phyloP scores from a whole-genome alignment of 1,139 yeast species.

The Diutina sp. region DNA sequence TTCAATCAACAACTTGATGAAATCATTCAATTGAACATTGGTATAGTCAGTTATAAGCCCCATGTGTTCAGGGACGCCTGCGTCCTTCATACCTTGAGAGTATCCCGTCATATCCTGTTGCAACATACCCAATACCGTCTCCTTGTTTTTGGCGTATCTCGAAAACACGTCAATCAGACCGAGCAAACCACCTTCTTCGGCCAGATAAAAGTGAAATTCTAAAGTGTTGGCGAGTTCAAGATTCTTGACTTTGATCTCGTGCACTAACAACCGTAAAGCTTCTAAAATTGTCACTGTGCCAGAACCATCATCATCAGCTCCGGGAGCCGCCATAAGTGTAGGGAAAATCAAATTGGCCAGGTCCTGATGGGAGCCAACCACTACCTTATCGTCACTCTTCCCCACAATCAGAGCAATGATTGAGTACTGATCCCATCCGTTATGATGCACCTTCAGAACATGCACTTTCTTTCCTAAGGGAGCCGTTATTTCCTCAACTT shows the following conservation, averaged over 20 bases:
- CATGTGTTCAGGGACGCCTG: slow-evolving; percentile 54
- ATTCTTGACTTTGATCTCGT: slow-evolving; percentile 17
- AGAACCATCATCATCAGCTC: slow-evolving; percentile 92
- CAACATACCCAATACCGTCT: slow-evolving; percentile 64
- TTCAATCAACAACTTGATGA: slow-evolving; percentile 46
- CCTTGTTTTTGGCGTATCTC: slow-evolving; percentile 31
- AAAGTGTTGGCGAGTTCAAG: slow-evolving; percentile 57
- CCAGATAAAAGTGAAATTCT: slow-evolving; percentile 90
- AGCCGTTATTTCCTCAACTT: slow-evolving; percentile 25
- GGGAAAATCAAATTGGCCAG: slow-evolving; percentile 70
- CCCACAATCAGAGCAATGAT: slow-evolving; percentile 32
- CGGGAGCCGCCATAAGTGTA: slow-evolving; percentile 66
- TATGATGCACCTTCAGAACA: slow-evolving; percentile 19
- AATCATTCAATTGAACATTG: slow-evolving; percentile 43
- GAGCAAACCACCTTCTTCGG: slow-evolving; percentile 86
- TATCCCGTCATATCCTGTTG: slow-evolving; percentile 97
- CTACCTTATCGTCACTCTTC: slow-evolving; percentile 28
- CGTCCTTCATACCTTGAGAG: slow-evolving; percentile 40
- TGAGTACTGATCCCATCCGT: slow-evolving; percentile 33
- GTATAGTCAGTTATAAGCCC: slow-evolving; percentile 76
- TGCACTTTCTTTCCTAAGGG: slow-evolving; percentile 17
- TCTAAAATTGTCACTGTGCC: slow-evolving; percentile 77
- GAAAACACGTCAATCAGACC: slow-evolving; percentile 77
- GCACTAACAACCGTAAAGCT: slow-evolving; percentile 50
- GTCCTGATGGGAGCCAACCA: slow-evolving; percentile 87